Conservation (phyloP, 148 eudicot species). For the Camellia granthamiana region DNA sequence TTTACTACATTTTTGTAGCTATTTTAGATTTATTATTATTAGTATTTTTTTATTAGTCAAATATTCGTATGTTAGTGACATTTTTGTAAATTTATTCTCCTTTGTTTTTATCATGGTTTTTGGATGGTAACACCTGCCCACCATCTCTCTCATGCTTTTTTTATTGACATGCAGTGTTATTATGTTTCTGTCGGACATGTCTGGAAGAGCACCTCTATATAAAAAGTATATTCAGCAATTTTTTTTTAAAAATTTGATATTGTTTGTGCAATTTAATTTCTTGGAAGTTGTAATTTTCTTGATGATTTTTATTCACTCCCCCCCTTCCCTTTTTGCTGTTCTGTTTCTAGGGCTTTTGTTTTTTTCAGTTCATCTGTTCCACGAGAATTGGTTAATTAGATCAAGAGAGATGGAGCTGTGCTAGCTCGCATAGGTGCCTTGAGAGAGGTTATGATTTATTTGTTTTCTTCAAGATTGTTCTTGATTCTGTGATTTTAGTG, state of each 20-base stretch:
- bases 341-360: conserved; percentile 70
- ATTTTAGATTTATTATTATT: background rate
- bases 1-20: background rate
- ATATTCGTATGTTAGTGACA: background rate
- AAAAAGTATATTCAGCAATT: conserved; percentile 58
- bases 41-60: too few relatives aligned
- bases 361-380: conserved; percentile 85
- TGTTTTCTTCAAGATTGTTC: conserved; percentile 4
- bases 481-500: conserved; percentile 8
- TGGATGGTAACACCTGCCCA: background rate
- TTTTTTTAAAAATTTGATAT: background rate
- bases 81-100: background rate
- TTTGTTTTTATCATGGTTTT: background rate
- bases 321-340: conserved; percentile 1
- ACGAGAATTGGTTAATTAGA: conserved; percentile 62
- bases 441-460: conserved; percentile 61
- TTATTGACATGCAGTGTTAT: conserved; percentile 59
- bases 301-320: conserved; percentile 8
- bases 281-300: conserved; percentile 7
- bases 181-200: conserved; percentile 85
- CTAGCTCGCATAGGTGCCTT: conserved; percentile 74
- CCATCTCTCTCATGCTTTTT: conserved; percentile 6
- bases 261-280: background rate
- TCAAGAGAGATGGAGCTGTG: conserved; percentile 69
- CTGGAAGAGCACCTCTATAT: conserved; percentile 82